These are phyloP conservation scores for Sequoia sempervirens DNA, from an alignment of 75 land plant species.

Conservation along the genomic window DNA sequence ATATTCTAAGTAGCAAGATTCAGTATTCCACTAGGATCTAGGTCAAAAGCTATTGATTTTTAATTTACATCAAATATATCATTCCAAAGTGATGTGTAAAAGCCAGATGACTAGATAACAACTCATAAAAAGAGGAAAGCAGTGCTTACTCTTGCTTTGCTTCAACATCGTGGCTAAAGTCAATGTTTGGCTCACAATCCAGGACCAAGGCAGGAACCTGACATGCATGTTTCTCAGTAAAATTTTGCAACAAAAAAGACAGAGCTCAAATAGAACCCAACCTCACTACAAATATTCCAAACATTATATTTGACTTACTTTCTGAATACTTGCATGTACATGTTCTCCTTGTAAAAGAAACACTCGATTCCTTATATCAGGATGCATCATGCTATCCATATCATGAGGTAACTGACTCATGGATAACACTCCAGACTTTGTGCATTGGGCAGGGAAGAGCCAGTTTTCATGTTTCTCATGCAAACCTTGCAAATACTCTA, in stretches of 20 bases:
- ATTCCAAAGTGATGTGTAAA: constrained; percentile 8
- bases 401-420: constrained; percentile 51
- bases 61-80: background rate
- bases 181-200: constrained; percentile 95
- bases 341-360: constrained; percentile 79
- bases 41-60: background rate
- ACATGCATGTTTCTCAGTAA: no score
- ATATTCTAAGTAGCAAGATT: background rate
- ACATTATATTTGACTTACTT: constrained; percentile 38
- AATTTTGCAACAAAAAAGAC: background rate
- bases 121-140: background rate
- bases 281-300: constrained; percentile 9
- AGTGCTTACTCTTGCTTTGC: constrained; percentile 82
- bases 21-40: background rate
- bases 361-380: constrained; percentile 79
- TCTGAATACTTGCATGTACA: constrained; percentile 89
- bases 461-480: constrained; percentile 99
- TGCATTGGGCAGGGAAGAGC: constrained; percentile 76
- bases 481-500: constrained; percentile 83
- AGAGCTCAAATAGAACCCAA: background rate
- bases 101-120: background rate
- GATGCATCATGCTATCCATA: constrained; percentile 51
- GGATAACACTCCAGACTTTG: constrained; percentile 66
- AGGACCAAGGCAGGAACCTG: constrained; percentile 97
- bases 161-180: constrained; percentile 86